Conservation (phyloP, 2,329 filamentous ascomycete species). For the Colletotrichum melonis region DNA sequence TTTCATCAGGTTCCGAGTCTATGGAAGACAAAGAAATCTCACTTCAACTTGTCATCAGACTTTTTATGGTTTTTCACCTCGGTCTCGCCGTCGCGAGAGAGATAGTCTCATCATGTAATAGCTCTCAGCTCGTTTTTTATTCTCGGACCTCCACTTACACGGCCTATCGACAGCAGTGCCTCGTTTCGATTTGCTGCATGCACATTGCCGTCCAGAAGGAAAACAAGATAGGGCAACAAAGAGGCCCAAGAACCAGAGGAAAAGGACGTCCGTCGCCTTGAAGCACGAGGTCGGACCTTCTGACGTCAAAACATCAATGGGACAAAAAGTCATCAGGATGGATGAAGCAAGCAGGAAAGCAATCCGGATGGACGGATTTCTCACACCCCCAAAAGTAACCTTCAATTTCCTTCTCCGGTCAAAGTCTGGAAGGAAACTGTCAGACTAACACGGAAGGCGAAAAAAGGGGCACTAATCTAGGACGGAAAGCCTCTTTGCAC, state of each 20-base stretch:
- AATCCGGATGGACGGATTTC: neutral
- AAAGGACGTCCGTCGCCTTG: conserved; percentile 6
- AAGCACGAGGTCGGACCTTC: conserved; percentile 16
- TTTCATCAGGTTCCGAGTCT: neutral
- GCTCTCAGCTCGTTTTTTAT: neutral
- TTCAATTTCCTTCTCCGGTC: neutral
- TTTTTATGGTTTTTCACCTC: neutral
- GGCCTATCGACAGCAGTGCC: conserved; percentile 7
- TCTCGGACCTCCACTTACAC: conserved; percentile 16
- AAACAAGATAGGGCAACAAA: neutral
- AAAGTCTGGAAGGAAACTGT: conserved; percentile 5
- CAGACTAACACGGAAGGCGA: neutral
- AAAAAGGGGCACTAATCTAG: neutral
- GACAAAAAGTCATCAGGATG: neutral
- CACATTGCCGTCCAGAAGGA: neutral
- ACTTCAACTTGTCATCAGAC: neutral
- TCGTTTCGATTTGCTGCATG: conserved; percentile 13
- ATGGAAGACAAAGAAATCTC: neutral
- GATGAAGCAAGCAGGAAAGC: neutral
- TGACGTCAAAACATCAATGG: conserved; percentile 18
- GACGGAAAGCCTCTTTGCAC: neutral
- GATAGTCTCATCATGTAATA: neutral
- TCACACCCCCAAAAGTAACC: conserved; percentile 2
- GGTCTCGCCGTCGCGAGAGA: neutral
- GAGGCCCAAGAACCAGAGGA: conserved; percentile 2